These are phyloP conservation scores for Vigna hirtella DNA, from an alignment of 306 rosid species.

Conservation along the genomic window DNA sequence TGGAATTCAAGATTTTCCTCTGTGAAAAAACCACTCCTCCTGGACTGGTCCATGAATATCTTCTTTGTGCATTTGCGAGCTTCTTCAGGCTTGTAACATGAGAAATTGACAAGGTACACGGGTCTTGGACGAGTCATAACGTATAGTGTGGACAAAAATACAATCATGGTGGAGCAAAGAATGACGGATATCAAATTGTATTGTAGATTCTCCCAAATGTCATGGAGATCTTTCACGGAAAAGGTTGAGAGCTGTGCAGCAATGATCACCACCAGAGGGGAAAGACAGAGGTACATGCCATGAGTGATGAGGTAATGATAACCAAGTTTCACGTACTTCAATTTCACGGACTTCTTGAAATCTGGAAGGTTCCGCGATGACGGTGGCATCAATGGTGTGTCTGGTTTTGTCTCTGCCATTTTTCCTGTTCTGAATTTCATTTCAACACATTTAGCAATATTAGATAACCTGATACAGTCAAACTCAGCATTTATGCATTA, in stretches of 20 bases:
- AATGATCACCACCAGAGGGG: conserved; percentile 70
- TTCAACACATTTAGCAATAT: conserved; percentile 13
- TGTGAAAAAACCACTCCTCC: conserved; percentile 61
- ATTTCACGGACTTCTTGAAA: conserved; percentile 75
- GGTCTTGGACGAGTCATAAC: conserved; percentile 78
- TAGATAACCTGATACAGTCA: neutral
- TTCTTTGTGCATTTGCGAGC: conserved; percentile 72
- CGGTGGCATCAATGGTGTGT: conserved; percentile 60
- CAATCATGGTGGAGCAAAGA: conserved; percentile 76
- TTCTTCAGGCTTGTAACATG: conserved; percentile 85
- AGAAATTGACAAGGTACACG: conserved; percentile 82
- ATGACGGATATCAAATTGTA: conserved; percentile 74
- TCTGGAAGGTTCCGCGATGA: conserved; percentile 73
- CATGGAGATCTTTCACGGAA: conserved; percentile 67
- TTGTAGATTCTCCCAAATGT: conserved; percentile 80
- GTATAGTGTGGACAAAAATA: conserved; percentile 71
- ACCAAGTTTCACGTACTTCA: conserved; percentile 88
- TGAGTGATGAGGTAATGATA: conserved; percentile 86
- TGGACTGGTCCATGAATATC: conserved; percentile 74
- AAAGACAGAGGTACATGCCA: conserved; percentile 80
- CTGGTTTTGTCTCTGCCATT: conserved; percentile 65
- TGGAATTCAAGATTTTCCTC: conserved; percentile 77
- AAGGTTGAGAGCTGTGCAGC: conserved; percentile 78
- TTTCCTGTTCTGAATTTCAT: conserved; percentile 50
- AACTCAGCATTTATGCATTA: neutral